Percentiles rank a stretch among this genome's conserved stretches.
phyloP scores from a whole-genome alignment of 352 stramenopile species.

The Globisporangium viniferum region DNA sequence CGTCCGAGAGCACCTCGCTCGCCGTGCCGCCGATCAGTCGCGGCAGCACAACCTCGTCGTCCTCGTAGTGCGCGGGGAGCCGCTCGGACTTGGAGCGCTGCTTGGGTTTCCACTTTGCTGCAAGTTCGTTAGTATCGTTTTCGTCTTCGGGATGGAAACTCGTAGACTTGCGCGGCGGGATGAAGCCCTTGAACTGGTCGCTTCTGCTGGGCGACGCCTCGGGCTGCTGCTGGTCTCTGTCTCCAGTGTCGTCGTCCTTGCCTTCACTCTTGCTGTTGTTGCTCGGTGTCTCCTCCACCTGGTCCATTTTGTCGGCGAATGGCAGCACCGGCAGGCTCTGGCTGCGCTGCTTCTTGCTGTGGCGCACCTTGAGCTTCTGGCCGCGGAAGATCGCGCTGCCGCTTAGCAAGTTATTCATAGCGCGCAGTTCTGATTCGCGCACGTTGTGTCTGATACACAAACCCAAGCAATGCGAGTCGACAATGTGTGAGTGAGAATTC shows the following conservation, averaged over 20 bases:
- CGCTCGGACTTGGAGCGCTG: conserved; percentile 34
- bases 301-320: conserved; percentile 13
- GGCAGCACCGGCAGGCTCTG: conserved; percentile 35
- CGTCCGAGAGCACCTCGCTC: conserved; percentile 47
- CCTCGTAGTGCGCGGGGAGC: conserved; percentile 23
- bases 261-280: conserved; percentile 5
- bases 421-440: conserved; percentile 43
- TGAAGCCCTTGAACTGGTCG: conserved; percentile 16
- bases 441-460: conserved; percentile 35
- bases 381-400: conserved; percentile 34
- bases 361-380: conserved; percentile 39
- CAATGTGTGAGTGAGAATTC: neutral
- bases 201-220: conserved; percentile 15
- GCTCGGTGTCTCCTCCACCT: neutral
- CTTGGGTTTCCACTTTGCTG: conserved; percentile 17
- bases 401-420: conserved; percentile 49
- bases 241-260: neutral
- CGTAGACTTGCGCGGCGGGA: conserved; percentile 6
- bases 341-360: conserved; percentile 33
- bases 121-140: neutral
- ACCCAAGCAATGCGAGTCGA: neutral
- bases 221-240: conserved; percentile 14
- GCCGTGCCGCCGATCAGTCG: conserved; percentile 44
- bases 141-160: conserved; percentile 12
- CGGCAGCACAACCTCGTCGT: conserved; percentile 37